Conservation (phyloP, 2,329 filamentous ascomycete species). For the Alternaria ethzedia region DNA sequence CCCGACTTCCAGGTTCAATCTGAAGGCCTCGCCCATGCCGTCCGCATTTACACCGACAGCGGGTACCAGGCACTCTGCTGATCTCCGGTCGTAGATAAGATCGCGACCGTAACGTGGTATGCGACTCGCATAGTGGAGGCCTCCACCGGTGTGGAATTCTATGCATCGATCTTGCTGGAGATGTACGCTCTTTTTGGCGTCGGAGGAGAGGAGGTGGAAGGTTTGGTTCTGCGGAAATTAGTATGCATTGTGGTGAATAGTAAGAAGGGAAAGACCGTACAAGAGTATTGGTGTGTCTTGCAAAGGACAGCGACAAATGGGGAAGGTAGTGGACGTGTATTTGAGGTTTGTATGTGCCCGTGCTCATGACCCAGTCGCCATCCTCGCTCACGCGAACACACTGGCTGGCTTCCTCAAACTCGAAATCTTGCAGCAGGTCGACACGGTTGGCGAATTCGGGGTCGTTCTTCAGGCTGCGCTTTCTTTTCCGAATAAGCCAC, state of each 20-base stretch:
- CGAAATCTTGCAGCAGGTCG: constrained; percentile 95
- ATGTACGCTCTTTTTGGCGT: constrained; percentile 94
- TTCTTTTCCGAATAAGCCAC: constrained; percentile 90
- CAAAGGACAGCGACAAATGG: constrained; percentile 90
- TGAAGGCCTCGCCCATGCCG: constrained; percentile 88
- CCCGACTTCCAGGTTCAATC: constrained; percentile 88
- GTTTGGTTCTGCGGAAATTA: constrained; percentile 71
- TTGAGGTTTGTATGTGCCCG: constrained; percentile 62
- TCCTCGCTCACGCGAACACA: constrained; percentile 92
- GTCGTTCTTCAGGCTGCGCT: constrained; percentile 86
- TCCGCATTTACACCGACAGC: constrained; percentile 86
- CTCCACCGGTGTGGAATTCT: constrained; percentile 89
- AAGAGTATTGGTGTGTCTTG: constrained; percentile 87
- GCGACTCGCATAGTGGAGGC: constrained; percentile 86
- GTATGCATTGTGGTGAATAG: background rate
- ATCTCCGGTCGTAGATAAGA: constrained; percentile 80
- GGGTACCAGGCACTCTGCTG: constrained; percentile 85
- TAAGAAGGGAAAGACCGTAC: background rate
- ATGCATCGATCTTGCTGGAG: constrained; percentile 89
- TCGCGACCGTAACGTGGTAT: constrained; percentile 93
- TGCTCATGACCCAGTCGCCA: constrained; percentile 76
- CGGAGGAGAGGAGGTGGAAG: constrained; percentile 84
- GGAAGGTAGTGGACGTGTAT: constrained; percentile 96
- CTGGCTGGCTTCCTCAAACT: constrained; percentile 93
- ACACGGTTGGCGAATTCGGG: constrained; percentile 91